phyloP scores from a whole-genome alignment of 352 stramenopile species.

The Plasmopara viticola region DNA sequence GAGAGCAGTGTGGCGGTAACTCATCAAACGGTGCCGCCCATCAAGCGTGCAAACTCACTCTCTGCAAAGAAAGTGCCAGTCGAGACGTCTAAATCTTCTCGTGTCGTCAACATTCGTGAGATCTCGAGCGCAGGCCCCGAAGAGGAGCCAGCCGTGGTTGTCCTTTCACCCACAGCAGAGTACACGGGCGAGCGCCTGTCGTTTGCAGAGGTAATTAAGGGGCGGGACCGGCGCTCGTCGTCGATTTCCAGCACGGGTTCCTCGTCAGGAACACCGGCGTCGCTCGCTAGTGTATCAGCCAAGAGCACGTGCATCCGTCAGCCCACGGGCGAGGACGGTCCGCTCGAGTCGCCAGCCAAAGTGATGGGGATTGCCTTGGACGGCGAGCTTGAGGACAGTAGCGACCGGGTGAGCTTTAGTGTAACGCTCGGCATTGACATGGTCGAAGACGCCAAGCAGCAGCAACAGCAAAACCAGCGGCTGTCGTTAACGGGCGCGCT shows the following conservation, averaged over 20 bases:
- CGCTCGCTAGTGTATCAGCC: constrained; percentile 10
- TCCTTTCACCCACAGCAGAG: constrained; percentile 26
- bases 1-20: constrained; percentile 14
- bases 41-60: constrained; percentile 56
- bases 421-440: constrained; percentile 71
- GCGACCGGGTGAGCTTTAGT: constrained; percentile 74
- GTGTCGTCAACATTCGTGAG: constrained; percentile 77
- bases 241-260: constrained; percentile 37
- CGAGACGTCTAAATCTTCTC: constrained; percentile 48
- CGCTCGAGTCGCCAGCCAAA: constrained; percentile 57
- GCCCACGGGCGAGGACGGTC: constrained; percentile 71
- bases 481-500: constrained; percentile 35
- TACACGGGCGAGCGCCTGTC: constrained; percentile 35
- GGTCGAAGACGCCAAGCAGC: constrained; percentile 59
- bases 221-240: constrained; percentile 36
- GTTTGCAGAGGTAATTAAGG: constrained; percentile 47
- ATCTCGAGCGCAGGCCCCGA: constrained; percentile 27
- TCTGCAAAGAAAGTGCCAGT: constrained; percentile 52
- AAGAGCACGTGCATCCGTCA: constrained; percentile 38
- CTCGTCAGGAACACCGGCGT: constrained; percentile 14
- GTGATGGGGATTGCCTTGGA: constrained; percentile 75
- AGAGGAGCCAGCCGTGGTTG: constrained; percentile 27
- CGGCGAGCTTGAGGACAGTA: constrained; percentile 45
- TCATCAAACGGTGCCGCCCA: constrained; percentile 30
- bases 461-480: constrained; percentile 30